Conservation (phyloP, 1,284 basidiomycete genomes). For the Takashimella koratensis region DNA sequence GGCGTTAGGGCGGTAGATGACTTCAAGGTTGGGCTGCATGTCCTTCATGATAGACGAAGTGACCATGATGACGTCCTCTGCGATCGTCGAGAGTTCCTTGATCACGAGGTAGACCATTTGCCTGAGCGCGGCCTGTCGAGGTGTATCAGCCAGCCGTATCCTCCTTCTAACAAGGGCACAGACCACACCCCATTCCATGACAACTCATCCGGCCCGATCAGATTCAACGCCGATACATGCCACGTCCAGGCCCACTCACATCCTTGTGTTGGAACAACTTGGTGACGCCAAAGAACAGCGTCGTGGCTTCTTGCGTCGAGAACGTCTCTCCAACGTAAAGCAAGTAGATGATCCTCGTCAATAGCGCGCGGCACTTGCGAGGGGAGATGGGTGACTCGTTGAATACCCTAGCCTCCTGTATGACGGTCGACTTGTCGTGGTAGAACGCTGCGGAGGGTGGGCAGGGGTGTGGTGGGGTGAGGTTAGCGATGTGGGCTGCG, state of each 20-base stretch:
- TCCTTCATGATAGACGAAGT: constrained; percentile 99
- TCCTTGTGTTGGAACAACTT: constrained; percentile 99
- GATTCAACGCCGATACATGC: no score
- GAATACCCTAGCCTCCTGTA: constrained; percentile 98
- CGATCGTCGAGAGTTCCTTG: constrained; percentile 93
- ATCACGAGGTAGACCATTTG: constrained; percentile 99
- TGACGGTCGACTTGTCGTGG: constrained; percentile 91
- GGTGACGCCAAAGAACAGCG: constrained; percentile 97
- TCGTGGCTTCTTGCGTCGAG: constrained; percentile 92
- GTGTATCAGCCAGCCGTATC: constrained; percentile 8
- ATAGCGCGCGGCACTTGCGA: constrained; percentile 90
- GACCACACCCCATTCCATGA: neutral
- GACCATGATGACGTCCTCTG: constrained; percentile 99
- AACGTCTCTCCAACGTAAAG: constrained; percentile 96
- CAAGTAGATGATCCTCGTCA: constrained; percentile 95
- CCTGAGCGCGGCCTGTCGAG: constrained; percentile 75
- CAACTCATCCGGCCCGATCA: neutral
- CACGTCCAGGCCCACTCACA: no score
- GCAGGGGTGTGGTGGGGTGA: neutral
- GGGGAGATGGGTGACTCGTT: constrained; percentile 98
- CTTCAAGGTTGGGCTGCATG: constrained; percentile 98
- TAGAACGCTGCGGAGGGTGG: constrained; percentile 41
- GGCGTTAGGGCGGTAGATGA: constrained; percentile 96
- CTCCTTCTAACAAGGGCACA: neutral
- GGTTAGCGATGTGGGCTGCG: neutral